phyloP scores from a whole-genome alignment of 2,329 filamentous ascomycete genomes.

The Aspergillus oerlinghausenensis region DNA sequence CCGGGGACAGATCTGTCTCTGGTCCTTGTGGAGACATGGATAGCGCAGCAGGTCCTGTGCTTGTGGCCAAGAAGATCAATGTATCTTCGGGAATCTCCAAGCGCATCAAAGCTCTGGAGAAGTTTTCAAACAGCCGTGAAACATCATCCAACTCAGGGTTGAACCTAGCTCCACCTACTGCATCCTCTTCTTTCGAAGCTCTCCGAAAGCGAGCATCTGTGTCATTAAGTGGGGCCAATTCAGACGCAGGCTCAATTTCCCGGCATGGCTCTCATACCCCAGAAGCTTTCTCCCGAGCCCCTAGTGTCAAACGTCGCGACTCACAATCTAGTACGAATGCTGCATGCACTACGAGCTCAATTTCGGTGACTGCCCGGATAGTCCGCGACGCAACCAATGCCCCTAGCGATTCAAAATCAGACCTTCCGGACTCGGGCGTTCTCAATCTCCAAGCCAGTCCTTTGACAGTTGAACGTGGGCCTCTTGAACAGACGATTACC shows the following conservation, averaged over 20 bases:
- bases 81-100: slow-evolving; percentile 89
- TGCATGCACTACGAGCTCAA: slow-evolving; percentile 55
- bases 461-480: slow-evolving; percentile 62
- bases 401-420: slow-evolving; percentile 25
- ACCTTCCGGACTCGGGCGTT: slow-evolving; percentile 26
- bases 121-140: slow-evolving; percentile 55
- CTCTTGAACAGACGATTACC: slow-evolving; percentile 15
- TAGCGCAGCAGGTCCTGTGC: slow-evolving; percentile 36
- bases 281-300: slow-evolving; percentile 26
- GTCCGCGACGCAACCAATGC: slow-evolving; percentile 57
- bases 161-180: slow-evolving; percentile 47
- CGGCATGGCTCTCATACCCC: slow-evolving; percentile 26
- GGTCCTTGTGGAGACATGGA: slow-evolving; percentile 29
- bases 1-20: slow-evolving; percentile 36
- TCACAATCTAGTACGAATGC: slow-evolving; percentile 22
- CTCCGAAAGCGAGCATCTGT: slow-evolving; percentile 41
- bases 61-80: slow-evolving; percentile 69
- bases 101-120: slow-evolving; percentile 88
- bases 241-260: slow-evolving; percentile 19
- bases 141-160: slow-evolving; percentile 24
- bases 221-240: slow-evolving; percentile 24
- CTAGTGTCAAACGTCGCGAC: slow-evolving; percentile 27
- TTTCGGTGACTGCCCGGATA: slow-evolving; percentile 85
- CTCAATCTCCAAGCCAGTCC: slow-evolving; percentile 52
- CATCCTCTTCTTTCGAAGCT: slow-evolving; percentile 56